These are phyloP conservation scores for Saitozyma sp. DNA, from an alignment of 768 basidiomycete genomes.

Conservation along the genomic window DNA sequence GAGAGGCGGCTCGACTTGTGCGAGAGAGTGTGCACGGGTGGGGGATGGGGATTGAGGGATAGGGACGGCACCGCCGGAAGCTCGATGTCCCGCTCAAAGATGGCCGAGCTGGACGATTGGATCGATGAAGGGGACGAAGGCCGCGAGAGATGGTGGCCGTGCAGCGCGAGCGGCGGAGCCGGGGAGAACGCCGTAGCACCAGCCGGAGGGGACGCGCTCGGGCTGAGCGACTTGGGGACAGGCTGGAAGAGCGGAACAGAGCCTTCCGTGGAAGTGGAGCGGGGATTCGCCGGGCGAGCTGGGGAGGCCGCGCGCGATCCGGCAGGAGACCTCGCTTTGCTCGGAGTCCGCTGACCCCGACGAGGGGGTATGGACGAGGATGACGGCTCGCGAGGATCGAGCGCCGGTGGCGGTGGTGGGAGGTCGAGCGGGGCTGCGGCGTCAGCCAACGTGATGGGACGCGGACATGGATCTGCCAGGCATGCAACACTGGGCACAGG, in stretches of 20 bases:
- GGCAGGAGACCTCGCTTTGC: constrained; percentile 24
- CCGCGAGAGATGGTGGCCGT: constrained; percentile 34
- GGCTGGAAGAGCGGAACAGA: constrained; percentile 1
- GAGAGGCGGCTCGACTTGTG: constrained; percentile 43
- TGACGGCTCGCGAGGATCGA: constrained; percentile 47
- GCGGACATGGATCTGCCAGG: not conserved
- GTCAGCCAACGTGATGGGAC: constrained; percentile 3
- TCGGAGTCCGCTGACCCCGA: constrained; percentile 33
- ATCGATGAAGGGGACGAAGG: constrained; percentile 43
- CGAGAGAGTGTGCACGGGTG: constrained; percentile 31
- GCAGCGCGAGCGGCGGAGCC: constrained; percentile 1
- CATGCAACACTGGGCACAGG: too few relatives aligned
- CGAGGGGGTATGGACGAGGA: constrained; percentile 22
- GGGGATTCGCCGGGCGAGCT: constrained; percentile 12
- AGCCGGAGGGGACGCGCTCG: not conserved
- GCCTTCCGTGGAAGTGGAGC: constrained; percentile 4
- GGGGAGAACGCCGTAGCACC: not conserved
- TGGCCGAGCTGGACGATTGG: constrained; percentile 81
- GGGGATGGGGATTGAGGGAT: constrained; percentile 38
- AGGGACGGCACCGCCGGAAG: constrained; percentile 40
- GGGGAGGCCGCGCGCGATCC: constrained; percentile 21
- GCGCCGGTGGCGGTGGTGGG: constrained; percentile 40
- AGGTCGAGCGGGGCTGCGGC: constrained; percentile 38
- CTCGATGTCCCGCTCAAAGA: constrained; percentile 90
- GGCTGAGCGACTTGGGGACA: not conserved